Conservation (phyloP, 192 early-diverging fungal genomes). For the Gigaspora rosea region DNA sequence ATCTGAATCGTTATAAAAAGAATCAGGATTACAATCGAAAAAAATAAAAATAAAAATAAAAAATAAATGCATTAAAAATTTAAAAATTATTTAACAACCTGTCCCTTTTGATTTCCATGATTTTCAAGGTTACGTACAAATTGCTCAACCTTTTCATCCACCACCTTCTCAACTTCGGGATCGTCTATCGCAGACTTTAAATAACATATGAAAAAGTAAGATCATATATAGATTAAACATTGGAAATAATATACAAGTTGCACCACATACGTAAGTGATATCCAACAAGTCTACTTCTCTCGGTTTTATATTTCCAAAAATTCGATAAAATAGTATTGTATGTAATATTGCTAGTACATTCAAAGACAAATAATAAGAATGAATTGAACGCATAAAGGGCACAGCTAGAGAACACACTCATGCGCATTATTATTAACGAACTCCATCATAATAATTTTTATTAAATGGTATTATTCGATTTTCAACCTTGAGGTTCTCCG, state of each 20-base stretch:
- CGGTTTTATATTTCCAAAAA: constrained; percentile 56
- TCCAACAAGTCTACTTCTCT: constrained; percentile 56
- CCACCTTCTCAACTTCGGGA: constrained; percentile 49
- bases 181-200: constrained; percentile 57
- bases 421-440: no score
- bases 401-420: no score
- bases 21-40: not conserved
- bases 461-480: no score
- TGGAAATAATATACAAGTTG: not conserved
- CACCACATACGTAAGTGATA: constrained; percentile 51
- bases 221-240: not conserved
- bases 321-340: constrained; percentile 63
- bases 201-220: not conserved
- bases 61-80: not conserved
- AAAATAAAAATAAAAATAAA: not conserved
- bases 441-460: no score
- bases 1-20: constrained; percentile 39
- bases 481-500: no score
- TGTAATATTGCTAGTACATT: constrained; percentile 50
- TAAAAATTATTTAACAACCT: constrained; percentile 39
- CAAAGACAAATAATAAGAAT: not conserved
- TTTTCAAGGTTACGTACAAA: constrained; percentile 46
- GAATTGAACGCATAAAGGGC: no score
- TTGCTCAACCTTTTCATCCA: constrained; percentile 52
- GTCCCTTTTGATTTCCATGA: constrained; percentile 46